Conservation (phyloP, 495 filamentous ascomycete genomes). For the Chaetomium tenue region DNA sequence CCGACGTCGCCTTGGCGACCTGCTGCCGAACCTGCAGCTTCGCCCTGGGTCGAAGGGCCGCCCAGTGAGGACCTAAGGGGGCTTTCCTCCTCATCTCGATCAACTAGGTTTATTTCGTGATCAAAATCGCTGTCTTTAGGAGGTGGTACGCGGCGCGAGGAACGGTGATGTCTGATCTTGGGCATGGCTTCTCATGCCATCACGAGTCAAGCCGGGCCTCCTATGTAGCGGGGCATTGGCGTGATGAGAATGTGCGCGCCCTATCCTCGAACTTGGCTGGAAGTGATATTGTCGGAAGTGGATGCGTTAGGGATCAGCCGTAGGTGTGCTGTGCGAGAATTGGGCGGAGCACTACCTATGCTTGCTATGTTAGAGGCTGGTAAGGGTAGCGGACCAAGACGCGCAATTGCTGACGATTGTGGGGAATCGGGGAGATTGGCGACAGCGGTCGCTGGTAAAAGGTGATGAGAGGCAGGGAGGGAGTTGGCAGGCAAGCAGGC, state of each 20-base stretch:
- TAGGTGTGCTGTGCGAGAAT: background rate
- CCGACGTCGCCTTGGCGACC: slow-evolving; percentile 4
- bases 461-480: too few species aligned
- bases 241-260: background rate
- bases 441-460: slow-evolving; percentile 3
- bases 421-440: background rate
- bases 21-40: background rate
- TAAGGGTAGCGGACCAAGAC: background rate
- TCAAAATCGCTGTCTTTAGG: slow-evolving; percentile 58
- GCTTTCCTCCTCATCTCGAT: slow-evolving; percentile 40
- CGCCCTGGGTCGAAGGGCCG: slow-evolving; percentile 17
- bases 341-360: background rate
- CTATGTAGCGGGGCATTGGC: slow-evolving; percentile 16
- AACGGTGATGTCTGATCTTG: slow-evolving; percentile 43
- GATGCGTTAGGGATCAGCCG: background rate
- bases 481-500: background rate
- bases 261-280: background rate
- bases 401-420: background rate
- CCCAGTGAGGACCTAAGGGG: slow-evolving; percentile 4
- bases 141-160: slow-evolving; percentile 48
- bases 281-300: background rate
- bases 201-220: background rate
- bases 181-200: slow-evolving; percentile 39
- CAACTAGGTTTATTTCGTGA: slow-evolving; percentile 59
- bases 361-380: background rate